Conservation (phyloP, 1,139 yeast genomes). For the Yamadazyma buinensis region DNA sequence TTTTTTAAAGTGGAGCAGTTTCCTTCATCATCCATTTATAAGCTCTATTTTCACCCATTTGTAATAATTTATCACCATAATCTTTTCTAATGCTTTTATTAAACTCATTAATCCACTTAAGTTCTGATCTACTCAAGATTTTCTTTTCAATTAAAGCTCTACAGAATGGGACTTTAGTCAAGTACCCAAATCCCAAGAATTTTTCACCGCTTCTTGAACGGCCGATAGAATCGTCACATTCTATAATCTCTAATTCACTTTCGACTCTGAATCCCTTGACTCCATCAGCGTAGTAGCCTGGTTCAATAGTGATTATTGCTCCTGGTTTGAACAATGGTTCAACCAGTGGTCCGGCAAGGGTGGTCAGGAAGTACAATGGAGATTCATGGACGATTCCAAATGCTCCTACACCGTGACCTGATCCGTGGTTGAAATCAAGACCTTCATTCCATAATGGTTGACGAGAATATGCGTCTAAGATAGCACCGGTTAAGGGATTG, state of each 20-base stretch:
- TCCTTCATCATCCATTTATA: constrained; percentile 38
- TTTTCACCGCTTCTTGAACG: constrained; percentile 32
- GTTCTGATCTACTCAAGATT: constrained; percentile 35
- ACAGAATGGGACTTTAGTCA: constrained; percentile 55
- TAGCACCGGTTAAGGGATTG: constrained; percentile 35
- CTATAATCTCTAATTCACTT: constrained; percentile 46
- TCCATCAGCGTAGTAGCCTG: constrained; percentile 53
- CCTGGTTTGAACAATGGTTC: constrained; percentile 39
- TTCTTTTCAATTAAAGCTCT: constrained; percentile 39
- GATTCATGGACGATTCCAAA: constrained; percentile 57
- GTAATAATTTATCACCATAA: constrained; percentile 30
- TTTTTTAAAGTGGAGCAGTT: constrained; percentile 29
- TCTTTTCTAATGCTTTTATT: constrained; percentile 37
- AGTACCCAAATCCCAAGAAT: constrained; percentile 44
- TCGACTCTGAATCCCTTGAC: constrained; percentile 53
- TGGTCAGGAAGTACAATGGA: constrained; percentile 46
- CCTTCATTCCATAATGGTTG: constrained; percentile 54
- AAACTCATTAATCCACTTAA: constrained; percentile 50
- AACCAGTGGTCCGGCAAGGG: constrained; percentile 32
- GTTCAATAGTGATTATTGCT: constrained; percentile 52
- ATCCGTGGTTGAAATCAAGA: constrained; percentile 52
- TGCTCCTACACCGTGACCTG: constrained; percentile 60
- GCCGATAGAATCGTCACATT: constrained; percentile 28
- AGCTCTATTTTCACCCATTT: constrained; percentile 37
- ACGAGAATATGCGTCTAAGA: constrained; percentile 49